A percentile compares a stretch with the other conserved stretches of the same genome.
phyloP scores from a whole-genome alignment of 768 basidiomycete species.

The Russula emetica region DNA sequence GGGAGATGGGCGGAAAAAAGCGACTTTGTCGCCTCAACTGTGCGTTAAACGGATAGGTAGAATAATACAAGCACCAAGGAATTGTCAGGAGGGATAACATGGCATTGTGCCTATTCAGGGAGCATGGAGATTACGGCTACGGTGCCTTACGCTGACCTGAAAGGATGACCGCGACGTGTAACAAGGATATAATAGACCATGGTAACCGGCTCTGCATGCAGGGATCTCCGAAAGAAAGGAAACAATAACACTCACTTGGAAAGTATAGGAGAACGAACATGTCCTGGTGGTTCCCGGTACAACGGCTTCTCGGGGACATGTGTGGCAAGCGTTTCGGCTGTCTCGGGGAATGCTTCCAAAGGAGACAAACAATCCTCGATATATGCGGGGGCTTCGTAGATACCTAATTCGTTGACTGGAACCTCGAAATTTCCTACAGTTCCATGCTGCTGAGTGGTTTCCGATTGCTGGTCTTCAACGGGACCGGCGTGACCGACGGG shows the following conservation, averaged over 20 bases:
- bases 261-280: slow-evolving; percentile 26
- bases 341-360: slow-evolving; percentile 16
- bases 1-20: background rate
- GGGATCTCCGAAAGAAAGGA: background rate
- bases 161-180: background rate
- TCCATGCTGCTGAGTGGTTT: background rate
- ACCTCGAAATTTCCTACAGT: background rate
- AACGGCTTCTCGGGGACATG: slow-evolving; percentile 4
- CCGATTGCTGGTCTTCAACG: background rate
- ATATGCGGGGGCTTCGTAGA: slow-evolving; percentile 12
- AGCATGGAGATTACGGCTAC: background rate
- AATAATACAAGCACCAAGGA: background rate
- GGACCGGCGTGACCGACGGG: background rate
- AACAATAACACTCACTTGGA: slow-evolving; percentile 23
- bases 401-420: slow-evolving; percentile 16
- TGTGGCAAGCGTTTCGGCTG: background rate
- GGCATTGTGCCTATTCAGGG: background rate
- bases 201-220: background rate
- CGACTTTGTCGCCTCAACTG: background rate
- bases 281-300: slow-evolving; percentile 12
- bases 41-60: background rate
- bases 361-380: slow-evolving; percentile 15
- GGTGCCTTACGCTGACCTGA: background rate
- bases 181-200: background rate
- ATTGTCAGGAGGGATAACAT: background rate